Base-by-base conservation (phyloP, 129 eudicot species). In the Daucus carota region DNA sequence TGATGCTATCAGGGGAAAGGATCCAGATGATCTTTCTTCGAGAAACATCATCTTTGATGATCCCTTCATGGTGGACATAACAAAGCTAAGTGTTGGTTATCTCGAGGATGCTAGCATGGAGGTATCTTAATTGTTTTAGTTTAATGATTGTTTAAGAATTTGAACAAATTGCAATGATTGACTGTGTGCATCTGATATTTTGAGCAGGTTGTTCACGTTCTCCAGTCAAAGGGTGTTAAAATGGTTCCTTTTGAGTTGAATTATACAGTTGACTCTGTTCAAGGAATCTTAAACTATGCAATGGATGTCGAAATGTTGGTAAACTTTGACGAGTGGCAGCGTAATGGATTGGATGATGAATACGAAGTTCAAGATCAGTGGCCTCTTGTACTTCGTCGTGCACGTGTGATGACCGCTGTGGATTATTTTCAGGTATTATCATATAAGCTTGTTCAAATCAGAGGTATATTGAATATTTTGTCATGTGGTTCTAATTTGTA, bases 281-380 rank as follows among this genome's bases (percentile, higher is more conserved):
- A 93, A 91, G 98, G 98, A n/a, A 93, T 93, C 80, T 77, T 93
- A 80, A 93, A 91, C 62, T 84, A 90, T 87, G 90, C 92, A n/a
- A 87, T 93, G 97, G 98, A 90, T 77, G 96, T 90, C 3, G 98
- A 93, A 15, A 90, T 93, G 98, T 82, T 93, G 83, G 90, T 96
- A 62, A 97, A 93, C 78, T 93, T 93, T 22, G 98, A 93, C 74
- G 88, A 78, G 65, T 93, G 98, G 98, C 98, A 93, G 75, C 92
- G 96, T 68, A 79, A 91, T 6, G 81, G 88, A 65, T 40, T 78
- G 76, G 98, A 90, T 41, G 85, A 86, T 38, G 91, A 83, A 28
- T 93, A 57, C 41, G 98, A 93, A 83, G 98, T 97, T 77, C 98
- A 93, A 77, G 98, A 93, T 76, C 98, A 90, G 76, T 93, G 98